Conservation (phyloP, 1,139 yeast species). For the Blastobotrys capitulatus region DNA sequence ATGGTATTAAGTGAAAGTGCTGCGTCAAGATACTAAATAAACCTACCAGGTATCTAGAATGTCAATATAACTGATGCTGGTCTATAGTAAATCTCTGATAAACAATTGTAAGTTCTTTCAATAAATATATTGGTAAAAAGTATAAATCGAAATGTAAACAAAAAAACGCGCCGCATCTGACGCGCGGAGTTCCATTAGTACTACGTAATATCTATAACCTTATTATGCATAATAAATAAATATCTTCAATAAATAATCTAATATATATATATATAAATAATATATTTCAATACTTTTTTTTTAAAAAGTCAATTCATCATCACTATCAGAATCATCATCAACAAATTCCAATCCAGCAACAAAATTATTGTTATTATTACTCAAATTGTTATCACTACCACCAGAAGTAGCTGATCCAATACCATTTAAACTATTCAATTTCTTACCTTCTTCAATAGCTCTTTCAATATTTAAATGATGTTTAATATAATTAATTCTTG, state of each 20-base stretch:
- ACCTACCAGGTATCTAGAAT: too few species aligned
- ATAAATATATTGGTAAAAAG: too few species aligned
- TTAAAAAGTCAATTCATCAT: background rate
- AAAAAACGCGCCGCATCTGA: too few species aligned
- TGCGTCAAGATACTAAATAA: too few species aligned
- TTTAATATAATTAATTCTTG: constrained; percentile 57
- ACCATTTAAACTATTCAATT: background rate
- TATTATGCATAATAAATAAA: background rate
- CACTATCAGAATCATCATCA: background rate
- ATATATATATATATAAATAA: background rate
- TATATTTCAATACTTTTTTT: background rate
- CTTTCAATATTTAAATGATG: constrained; percentile 61
- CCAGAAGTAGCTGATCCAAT: background rate
- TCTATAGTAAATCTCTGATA: too few species aligned
- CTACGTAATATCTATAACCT: too few species aligned
- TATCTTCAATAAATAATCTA: background rate
- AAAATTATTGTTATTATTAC: background rate
- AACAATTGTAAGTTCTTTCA: too few species aligned
- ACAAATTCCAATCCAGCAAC: background rate
- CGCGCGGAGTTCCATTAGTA: too few species aligned
- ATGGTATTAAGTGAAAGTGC: too few species aligned
- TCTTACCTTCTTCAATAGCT: constrained; percentile 43
- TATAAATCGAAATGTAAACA: too few species aligned
- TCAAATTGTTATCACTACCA: background rate
- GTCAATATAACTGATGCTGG: too few species aligned